Conservation (phyloP, 768 basidiomycete species). For the Boletus speciosus region DNA sequence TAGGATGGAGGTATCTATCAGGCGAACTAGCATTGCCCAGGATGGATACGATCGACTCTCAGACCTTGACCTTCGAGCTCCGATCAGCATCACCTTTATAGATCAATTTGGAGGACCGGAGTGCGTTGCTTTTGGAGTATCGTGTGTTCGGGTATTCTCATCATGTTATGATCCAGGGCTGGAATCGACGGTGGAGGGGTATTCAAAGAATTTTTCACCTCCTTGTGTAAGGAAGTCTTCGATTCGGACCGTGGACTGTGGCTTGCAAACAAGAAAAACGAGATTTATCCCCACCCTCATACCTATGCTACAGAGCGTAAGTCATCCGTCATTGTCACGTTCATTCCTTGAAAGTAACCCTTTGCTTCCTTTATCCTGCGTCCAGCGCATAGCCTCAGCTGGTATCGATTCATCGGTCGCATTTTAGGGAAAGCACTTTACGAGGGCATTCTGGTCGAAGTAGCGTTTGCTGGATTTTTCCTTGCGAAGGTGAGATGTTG, state of each 20-base stretch:
- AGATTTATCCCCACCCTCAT: slow-evolving; percentile 94
- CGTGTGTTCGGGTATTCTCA: slow-evolving; percentile 2
- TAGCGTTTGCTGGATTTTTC: slow-evolving; percentile 95
- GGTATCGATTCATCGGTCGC: slow-evolving; percentile 92
- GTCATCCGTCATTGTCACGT: slow-evolving; percentile 20
- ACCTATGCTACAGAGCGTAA: slow-evolving; percentile 83
- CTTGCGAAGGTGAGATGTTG: slow-evolving; percentile 62
- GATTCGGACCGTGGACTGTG: slow-evolving; percentile 93
- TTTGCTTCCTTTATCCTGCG: background rate
- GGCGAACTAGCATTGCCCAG: slow-evolving; percentile 77
- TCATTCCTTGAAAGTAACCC: background rate
- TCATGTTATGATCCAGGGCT: slow-evolving; percentile 41
- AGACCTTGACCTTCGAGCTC: slow-evolving; percentile 75
- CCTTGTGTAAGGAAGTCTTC: slow-evolving; percentile 89
- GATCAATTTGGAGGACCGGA: slow-evolving; percentile 86
- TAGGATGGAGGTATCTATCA: slow-evolving; percentile 31
- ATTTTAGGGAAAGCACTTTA: slow-evolving; percentile 97
- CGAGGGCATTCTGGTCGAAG: slow-evolving; percentile 92
- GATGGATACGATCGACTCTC: slow-evolving; percentile 87
- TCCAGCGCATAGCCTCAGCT: slow-evolving; percentile 76
- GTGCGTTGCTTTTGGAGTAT: slow-evolving; percentile 42
- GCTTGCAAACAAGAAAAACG: slow-evolving; percentile 86
- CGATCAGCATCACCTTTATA: slow-evolving; percentile 86
- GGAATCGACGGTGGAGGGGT: slow-evolving; percentile 97
- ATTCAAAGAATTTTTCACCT: slow-evolving; percentile 97